Evolutionary conservation across 2,329 filamentous ascomycete species (phyloP), one percentile per base, ranked within the genome.

Genomic region (Dactylellina sp.): DNA sequence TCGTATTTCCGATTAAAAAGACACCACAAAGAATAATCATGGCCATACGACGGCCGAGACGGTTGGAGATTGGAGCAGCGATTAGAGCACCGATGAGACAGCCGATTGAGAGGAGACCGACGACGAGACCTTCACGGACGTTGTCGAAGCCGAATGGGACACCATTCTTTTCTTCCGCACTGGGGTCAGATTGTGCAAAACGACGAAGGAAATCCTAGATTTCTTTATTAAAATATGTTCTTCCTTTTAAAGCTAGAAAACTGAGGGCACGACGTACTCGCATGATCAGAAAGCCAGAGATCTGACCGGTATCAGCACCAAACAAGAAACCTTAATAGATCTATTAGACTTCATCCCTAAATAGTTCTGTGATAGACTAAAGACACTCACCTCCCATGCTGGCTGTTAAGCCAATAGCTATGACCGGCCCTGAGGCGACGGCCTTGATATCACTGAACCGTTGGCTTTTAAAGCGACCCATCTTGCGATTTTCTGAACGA

Each of bases 11-110:
- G 28, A 89, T 81, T 75, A 85, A 87, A 77, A 88, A 87, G 80
- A 88, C 86, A 71, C 89, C 83, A 63, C 87, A 86, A 75, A 87
- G 86, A 56, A 83, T 81, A n/a, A 86, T 86, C 76, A 91, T 90
- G 16, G 87, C 86, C 39, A 86, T 81, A 32, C 86, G 85, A 12
- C 89, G 86, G 22, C 89, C 89, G 50, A 90, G 83, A 2, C 81
- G 81, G 74, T 90, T 88, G 39, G 88, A 86, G 40, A 90, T 81
- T 24, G 86, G 87, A 7, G 87, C 87, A n/a, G 85, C 83, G 35
- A 84, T 77, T 6, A 89, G 80, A 61, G 86, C 85, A 49, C 87
- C 87, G 32, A 89, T 77, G 24, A 89, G 80, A 20, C 86, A 86
- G 20, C 88, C 88, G 60, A 88, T 83, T 11, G 85, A 85, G 44